A percentile compares a stretch with the other conserved stretches of the same genome.
These are phyloP conservation scores for Emergomyces orientalis DNA, from an alignment of 2,329 filamentous ascomycete genomes.

Conservation along the genomic window DNA sequence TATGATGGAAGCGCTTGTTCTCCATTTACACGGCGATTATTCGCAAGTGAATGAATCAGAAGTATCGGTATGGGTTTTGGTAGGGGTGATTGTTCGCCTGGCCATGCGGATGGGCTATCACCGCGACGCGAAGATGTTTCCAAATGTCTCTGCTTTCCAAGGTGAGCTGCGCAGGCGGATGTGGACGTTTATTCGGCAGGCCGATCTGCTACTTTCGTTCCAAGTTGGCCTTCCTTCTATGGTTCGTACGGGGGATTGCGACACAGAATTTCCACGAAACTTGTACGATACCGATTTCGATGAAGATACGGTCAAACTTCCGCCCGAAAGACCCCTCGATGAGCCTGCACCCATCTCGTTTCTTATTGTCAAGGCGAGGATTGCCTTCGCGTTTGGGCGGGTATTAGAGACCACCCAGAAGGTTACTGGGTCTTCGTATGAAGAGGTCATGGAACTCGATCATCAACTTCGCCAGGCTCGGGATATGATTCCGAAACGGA, in stretches of 20 bases:
- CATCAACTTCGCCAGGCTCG: slow-evolving; percentile 47
- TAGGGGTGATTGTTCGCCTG: slow-evolving; percentile 51
- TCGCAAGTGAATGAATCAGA: slow-evolving; percentile 51
- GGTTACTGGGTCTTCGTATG: slow-evolving; percentile 43
- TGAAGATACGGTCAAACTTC: slow-evolving; percentile 46
- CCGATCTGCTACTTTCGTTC: slow-evolving; percentile 57
- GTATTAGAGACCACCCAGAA: slow-evolving; percentile 37
- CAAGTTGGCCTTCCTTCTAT: slow-evolving; percentile 60
- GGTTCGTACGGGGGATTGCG: slow-evolving; percentile 54
- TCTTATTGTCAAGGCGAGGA: slow-evolving; percentile 38
- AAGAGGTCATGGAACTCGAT: slow-evolving; percentile 53
- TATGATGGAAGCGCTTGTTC: slow-evolving; percentile 52
- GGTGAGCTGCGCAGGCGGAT: slow-evolving; percentile 48
- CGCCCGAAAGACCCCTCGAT: slow-evolving; percentile 46
- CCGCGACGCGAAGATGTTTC: slow-evolving; percentile 51
- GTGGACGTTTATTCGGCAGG: slow-evolving; percentile 45
- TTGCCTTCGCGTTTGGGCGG: slow-evolving; percentile 36
- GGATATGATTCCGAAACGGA: slow-evolving; percentile 65
- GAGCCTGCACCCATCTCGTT: slow-evolving; percentile 51
- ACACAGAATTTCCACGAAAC: slow-evolving; percentile 53
- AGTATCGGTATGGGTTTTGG: slow-evolving; percentile 50
- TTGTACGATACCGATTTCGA: slow-evolving; percentile 57
- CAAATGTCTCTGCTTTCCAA: slow-evolving; percentile 51
- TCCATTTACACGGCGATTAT: slow-evolving; percentile 55
- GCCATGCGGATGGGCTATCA: slow-evolving; percentile 60